Conservation (phyloP, 1,284 basidiomycete species). For the Leccinum solheimii region DNA sequence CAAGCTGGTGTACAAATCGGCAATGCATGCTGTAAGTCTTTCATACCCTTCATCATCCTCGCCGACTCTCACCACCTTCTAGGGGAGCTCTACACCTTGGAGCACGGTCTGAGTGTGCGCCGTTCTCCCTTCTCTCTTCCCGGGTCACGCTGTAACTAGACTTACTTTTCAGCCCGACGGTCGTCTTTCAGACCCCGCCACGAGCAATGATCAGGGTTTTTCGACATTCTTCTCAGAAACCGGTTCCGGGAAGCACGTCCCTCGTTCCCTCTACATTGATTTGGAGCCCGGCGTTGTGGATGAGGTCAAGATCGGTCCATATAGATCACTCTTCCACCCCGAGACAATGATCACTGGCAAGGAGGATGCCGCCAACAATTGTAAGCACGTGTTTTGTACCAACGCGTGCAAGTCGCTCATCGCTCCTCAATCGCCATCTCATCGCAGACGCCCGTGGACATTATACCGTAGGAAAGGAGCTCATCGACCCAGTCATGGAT, state of each 20-base stretch:
- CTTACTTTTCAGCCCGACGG: conserved; percentile 75
- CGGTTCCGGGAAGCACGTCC: conserved; percentile 94
- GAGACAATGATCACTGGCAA: conserved; percentile 99
- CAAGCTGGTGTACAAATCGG: conserved; percentile 96
- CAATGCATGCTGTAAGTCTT: conserved; percentile 83
- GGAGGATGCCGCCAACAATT: conserved; percentile 99
- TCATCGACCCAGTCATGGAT: conserved; percentile 92
- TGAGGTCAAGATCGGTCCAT: conserved; percentile 93
- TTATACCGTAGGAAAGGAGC: conserved; percentile 98
- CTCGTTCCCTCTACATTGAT: conserved; percentile 96
- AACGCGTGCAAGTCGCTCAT: conserved; percentile 15
- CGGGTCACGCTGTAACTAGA: background rate
- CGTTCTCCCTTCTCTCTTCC: conserved; percentile 4
- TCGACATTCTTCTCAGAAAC: conserved; percentile 96
- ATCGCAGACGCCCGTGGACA: conserved; percentile 91
- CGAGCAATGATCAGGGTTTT: conserved; percentile 86
- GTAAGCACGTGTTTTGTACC: conserved; percentile 47
- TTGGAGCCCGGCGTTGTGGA: conserved; percentile 96
- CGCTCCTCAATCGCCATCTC: conserved; percentile 13
- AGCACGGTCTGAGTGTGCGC: conserved; percentile 92
- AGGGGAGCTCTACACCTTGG: conserved; percentile 88
- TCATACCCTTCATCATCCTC: background rate
- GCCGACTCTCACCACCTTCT: conserved; percentile 9
- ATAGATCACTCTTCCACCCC: conserved; percentile 96
- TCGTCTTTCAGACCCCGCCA: conserved; percentile 75